These are phyloP conservation scores for Hygrocybe coccinea DNA, from an alignment of 768 basidiomycete genomes.

Conservation along the genomic window DNA sequence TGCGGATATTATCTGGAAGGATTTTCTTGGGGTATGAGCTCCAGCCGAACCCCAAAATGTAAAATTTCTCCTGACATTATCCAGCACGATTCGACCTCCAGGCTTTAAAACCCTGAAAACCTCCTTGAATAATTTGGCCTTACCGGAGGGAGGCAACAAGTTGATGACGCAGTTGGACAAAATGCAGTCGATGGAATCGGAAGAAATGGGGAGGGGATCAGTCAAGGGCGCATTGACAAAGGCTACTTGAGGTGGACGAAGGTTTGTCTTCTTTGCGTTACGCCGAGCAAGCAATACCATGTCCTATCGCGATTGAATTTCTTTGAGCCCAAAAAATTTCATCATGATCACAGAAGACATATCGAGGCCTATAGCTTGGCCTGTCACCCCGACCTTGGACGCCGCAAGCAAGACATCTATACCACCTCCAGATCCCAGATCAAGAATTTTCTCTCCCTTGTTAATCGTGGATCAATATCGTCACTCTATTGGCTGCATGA, in stretches of 20 bases:
- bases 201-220: slow-evolving; percentile 44
- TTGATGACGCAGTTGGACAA: slow-evolving; percentile 58
- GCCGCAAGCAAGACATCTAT: slow-evolving; percentile 54
- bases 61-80: slow-evolving; percentile 38
- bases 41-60: neutral
- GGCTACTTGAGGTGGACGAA: slow-evolving; percentile 45
- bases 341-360: slow-evolving; percentile 38
- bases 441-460: slow-evolving; percentile 53
- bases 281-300: slow-evolving; percentile 46
- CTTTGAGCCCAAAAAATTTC: neutral
- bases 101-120: slow-evolving; percentile 48
- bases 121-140: slow-evolving; percentile 42
- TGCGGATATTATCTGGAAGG: slow-evolving; percentile 39
- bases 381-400: slow-evolving; percentile 42
- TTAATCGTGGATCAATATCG: neutral
- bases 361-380: slow-evolving; percentile 53
- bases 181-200: slow-evolving; percentile 49
- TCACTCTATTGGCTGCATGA: neutral
- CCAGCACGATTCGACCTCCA: slow-evolving; percentile 49
- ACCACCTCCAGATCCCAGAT: slow-evolving; percentile 56
- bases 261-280: slow-evolving; percentile 37
- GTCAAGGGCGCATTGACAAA: slow-evolving; percentile 44
- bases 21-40: slow-evolving; percentile 29
- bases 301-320: slow-evolving; percentile 31
- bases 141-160: slow-evolving; percentile 40